Percentiles rank a stretch among this genome's conserved stretches.
Evolutionary conservation across 176 grass and related monocot genomes (phyloP).

Genomic region (Oryza glumipatula): DNA sequence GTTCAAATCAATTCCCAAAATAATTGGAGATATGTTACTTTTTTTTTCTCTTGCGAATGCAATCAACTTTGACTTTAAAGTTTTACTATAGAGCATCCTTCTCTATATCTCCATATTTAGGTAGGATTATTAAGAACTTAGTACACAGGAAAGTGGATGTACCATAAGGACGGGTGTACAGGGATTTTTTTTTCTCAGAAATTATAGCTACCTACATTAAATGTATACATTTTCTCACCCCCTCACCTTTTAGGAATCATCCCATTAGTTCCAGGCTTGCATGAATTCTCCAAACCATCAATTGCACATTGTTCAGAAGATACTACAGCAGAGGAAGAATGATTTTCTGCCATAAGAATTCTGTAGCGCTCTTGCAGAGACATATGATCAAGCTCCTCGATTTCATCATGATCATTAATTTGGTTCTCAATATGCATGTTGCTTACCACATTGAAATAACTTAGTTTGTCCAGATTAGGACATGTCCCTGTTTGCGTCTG

Average conservation of each 20-base stretch:
- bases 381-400: slow-evolving; percentile 54
- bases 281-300: not conserved
- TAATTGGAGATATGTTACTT: not conserved
- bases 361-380: slow-evolving; percentile 46
- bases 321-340: slow-evolving; percentile 20
- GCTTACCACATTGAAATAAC: slow-evolving; percentile 12
- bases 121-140: not conserved
- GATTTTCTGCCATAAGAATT: slow-evolving; percentile 41
- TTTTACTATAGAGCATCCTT: not conserved
- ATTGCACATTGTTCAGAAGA: slow-evolving; percentile 17
- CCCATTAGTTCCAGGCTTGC: slow-evolving; percentile 31
- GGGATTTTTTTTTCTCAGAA: not conserved
- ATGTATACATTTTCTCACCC: slow-evolving; percentile 19
- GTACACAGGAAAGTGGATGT: not conserved
- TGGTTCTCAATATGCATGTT: not conserved
- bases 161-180: not conserved
- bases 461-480: slow-evolving; percentile 30
- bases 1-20: not conserved
- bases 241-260: slow-evolving; percentile 45
- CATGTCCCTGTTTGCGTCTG: not conserved
- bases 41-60: not conserved
- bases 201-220: not conserved
- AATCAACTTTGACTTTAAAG: not conserved
- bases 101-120: not conserved
- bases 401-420: slow-evolving; percentile 10